phyloP scores from a whole-genome alignment of 2,329 filamentous ascomycete species.

The Exserohilum turcica region DNA sequence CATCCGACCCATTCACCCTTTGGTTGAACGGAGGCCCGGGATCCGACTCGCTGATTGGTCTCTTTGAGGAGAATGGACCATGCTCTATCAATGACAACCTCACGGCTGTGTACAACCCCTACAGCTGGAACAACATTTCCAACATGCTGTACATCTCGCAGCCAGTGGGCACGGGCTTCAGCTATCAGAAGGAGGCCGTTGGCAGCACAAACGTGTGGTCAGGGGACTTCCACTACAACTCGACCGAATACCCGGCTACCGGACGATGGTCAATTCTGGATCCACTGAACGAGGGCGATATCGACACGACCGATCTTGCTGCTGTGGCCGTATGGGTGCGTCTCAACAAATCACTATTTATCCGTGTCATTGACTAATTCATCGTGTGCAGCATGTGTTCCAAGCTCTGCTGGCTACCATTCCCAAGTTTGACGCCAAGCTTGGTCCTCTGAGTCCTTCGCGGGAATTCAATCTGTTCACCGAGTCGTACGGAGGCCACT shows the following conservation, averaged over 20 bases:
- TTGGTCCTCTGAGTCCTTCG: conserved; percentile 48
- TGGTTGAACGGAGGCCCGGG: conserved; percentile 62
- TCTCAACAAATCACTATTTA: conserved; percentile 36
- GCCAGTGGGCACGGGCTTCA: conserved; percentile 64
- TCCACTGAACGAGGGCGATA: conserved; percentile 53
- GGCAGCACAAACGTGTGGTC: conserved; percentile 45
- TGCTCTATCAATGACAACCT: conserved; percentile 27
- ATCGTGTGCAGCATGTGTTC: conserved; percentile 23
- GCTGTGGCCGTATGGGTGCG: conserved; percentile 49
- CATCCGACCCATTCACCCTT: conserved; percentile 55
- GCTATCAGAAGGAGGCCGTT: conserved; percentile 41
- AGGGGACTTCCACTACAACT: conserved; percentile 55
- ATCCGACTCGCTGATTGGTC: conserved; percentile 58
- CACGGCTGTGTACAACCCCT: conserved; percentile 56
- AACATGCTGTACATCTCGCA: conserved; percentile 68
- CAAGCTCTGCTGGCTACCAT: conserved; percentile 30
- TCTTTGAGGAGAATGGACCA: conserved; percentile 53
- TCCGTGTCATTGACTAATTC: not conserved
- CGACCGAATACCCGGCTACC: conserved; percentile 47
- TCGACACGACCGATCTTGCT: conserved; percentile 63
- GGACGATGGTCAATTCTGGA: conserved; percentile 54
- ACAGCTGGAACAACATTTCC: conserved; percentile 64
- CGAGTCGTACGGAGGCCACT: conserved; percentile 58
- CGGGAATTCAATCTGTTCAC: conserved; percentile 60
- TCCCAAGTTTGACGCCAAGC: conserved; percentile 30